Evolutionary conservation across 148 eudicot species (phyloP).

Genomic region (Rhododendron molle): DNA sequence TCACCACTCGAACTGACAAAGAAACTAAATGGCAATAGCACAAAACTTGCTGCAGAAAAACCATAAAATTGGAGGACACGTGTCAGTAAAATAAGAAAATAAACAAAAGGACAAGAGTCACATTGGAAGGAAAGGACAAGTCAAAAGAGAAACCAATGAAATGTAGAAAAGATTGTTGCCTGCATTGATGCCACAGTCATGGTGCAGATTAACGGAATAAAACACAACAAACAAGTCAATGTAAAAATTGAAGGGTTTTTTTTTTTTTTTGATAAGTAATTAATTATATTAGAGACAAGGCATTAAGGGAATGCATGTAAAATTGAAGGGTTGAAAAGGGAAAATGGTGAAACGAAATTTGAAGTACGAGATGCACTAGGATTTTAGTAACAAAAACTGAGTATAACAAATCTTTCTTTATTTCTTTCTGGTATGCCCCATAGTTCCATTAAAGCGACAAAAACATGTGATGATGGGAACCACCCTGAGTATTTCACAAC

Average conservation of each 20-base stretch:
- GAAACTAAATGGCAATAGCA: constrained; percentile 68
- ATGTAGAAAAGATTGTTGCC: background rate
- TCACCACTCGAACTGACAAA: constrained; percentile 56
- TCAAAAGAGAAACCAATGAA: background rate
- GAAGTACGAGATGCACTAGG: background rate
- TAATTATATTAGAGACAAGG: too few relatives aligned
- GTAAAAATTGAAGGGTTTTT: too few relatives aligned
- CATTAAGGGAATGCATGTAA: too few relatives aligned
- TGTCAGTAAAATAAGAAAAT: constrained; percentile 16
- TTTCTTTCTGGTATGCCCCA: background rate
- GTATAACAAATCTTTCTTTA: background rate
- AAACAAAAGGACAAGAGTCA: background rate
- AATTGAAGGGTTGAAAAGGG: background rate
- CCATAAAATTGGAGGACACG: constrained; percentile 42
- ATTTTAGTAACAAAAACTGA: background rate
- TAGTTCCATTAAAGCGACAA: background rate
- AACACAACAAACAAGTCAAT: background rate
- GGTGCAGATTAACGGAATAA: constrained; percentile 1
- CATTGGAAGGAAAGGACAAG: background rate
- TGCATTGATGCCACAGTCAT: background rate
- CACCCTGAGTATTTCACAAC: background rate
- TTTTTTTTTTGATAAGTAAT: too few relatives aligned
- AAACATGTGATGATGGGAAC: background rate
- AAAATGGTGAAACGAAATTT: background rate
- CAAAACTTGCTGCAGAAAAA: constrained; percentile 70